phyloP scores from a whole-genome alignment of 345 rosid species.

The Lumnitzera racemosa region DNA sequence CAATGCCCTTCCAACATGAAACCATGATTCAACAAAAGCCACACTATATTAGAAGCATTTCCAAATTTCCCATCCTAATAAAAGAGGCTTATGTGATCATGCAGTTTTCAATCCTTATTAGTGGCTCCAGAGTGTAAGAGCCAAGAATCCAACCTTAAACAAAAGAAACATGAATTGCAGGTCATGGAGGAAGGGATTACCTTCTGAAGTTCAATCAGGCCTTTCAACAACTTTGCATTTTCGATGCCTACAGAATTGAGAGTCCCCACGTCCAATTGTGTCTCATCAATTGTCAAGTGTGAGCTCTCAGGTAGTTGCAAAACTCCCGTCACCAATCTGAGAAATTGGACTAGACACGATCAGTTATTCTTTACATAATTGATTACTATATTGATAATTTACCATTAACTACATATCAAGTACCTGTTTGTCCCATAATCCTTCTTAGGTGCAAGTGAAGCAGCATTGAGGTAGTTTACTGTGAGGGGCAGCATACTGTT shows the following conservation, averaged over 20 bases:
- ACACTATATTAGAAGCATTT: neutral
- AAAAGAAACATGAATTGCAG: neutral
- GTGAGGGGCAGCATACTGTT: slow-evolving; percentile 56
- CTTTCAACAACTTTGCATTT: slow-evolving; percentile 63
- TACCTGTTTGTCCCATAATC: slow-evolving; percentile 74
- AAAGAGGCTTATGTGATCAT: too few species aligned
- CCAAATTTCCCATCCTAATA: too few species aligned
- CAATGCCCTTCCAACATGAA: too few species aligned
- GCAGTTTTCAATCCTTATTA: too few species aligned
- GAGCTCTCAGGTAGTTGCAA: slow-evolving; percentile 80
- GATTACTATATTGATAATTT: neutral
- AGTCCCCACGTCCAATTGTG: slow-evolving; percentile 63
- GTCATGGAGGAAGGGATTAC: slow-evolving; percentile 17
- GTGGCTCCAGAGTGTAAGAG: too few species aligned
- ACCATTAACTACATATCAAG: neutral
- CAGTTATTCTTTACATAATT: neutral
- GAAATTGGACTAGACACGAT: slow-evolving; percentile 5
- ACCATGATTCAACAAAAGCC: neutral
- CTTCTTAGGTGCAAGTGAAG: slow-evolving; percentile 68
- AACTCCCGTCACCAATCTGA: slow-evolving; percentile 63
- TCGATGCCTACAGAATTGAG: slow-evolving; percentile 74
- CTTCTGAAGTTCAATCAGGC: slow-evolving; percentile 64
- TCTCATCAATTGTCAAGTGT: slow-evolving; percentile 75
- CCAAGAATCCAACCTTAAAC: too few species aligned
- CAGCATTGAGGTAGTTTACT: slow-evolving; percentile 57